These are phyloP conservation scores for Litsea cubeba DNA, from an alignment of 164 flowering plant genomes.

Conservation along the genomic window DNA sequence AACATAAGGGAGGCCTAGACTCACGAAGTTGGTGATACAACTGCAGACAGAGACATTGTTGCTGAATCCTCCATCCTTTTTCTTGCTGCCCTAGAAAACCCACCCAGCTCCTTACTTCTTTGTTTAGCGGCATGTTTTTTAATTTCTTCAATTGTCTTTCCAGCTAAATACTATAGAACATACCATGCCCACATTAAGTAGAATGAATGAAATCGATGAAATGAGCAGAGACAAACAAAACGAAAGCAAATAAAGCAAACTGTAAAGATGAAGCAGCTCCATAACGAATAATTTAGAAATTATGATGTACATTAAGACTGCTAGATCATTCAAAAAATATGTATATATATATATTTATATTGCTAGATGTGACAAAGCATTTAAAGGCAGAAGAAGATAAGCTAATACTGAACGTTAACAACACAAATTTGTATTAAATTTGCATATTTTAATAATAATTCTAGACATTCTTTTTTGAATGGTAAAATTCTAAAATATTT, in stretches of 20 bases:
- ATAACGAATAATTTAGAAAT: not conserved
- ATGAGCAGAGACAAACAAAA: not conserved
- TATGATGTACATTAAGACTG: not conserved
- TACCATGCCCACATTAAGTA: constrained; percentile 8
- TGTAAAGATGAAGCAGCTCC: not conserved
- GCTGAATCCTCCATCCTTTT: constrained; percentile 12
- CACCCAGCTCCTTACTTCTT: constrained; percentile 25
- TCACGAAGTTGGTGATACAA: constrained; percentile 21
- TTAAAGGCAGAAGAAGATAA: no score
- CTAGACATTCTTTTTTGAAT: no score
- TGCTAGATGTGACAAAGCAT: no score
- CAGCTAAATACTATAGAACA: constrained; percentile 32
- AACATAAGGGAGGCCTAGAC: constrained; percentile 9
- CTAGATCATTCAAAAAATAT: not conserved
- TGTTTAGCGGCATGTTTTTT: constrained; percentile 23
- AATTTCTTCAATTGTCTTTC: constrained; percentile 54
- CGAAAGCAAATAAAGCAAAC: not conserved
- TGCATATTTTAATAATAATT: no score
- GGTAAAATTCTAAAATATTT: no score
- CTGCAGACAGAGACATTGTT: constrained; percentile 7
- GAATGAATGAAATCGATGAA: constrained; percentile 8
- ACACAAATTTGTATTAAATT: no score
- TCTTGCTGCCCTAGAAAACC: constrained; percentile 21
- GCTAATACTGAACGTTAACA: no score
- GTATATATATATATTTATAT: no score